Conservation (phyloP, 2,329 filamentous ascomycete species). For the Neocucurbitaria cava region DNA sequence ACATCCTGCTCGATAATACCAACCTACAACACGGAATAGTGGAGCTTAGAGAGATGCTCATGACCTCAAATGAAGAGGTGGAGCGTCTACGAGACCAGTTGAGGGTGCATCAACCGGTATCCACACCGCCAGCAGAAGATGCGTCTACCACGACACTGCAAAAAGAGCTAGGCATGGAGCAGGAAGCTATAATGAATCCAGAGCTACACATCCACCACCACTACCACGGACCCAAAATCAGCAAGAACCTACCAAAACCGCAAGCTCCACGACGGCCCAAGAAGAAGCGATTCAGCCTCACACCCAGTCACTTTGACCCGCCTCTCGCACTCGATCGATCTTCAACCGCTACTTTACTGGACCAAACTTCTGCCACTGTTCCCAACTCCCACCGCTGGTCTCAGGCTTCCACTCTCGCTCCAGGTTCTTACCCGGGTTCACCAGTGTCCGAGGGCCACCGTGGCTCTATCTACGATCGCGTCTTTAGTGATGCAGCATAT, state of each 20-base stretch:
- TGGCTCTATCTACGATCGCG: slow-evolving; percentile 79
- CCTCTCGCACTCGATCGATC: slow-evolving; percentile 54
- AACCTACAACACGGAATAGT: slow-evolving; percentile 91
- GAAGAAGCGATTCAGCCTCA: slow-evolving; percentile 73
- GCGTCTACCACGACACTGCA: slow-evolving; percentile 62
- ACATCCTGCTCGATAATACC: slow-evolving; percentile 93
- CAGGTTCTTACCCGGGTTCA: slow-evolving; percentile 81
- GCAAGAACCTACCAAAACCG: slow-evolving; percentile 55
- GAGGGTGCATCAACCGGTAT: slow-evolving; percentile 74
- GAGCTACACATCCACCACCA: slow-evolving; percentile 95
- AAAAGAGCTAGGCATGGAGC: slow-evolving; percentile 68
- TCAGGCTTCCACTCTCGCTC: slow-evolving; percentile 67
- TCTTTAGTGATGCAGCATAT: slow-evolving; percentile 62
- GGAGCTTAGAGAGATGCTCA: slow-evolving; percentile 87
- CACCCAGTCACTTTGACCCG: slow-evolving; percentile 58
- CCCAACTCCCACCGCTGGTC: slow-evolving; percentile 68
- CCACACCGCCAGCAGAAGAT: slow-evolving; percentile 35
- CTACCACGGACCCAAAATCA: slow-evolving; percentile 68
- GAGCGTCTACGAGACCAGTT: slow-evolving; percentile 85
- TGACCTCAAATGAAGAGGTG: slow-evolving; percentile 93
- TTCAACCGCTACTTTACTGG: slow-evolving; percentile 65
- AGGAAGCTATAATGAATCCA: slow-evolving; percentile 38
- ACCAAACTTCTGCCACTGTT: slow-evolving; percentile 66
- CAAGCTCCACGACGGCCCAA: slow-evolving; percentile 62
- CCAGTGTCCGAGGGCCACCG: slow-evolving; percentile 74